phyloP scores from a whole-genome alignment of 345 rosid genomes.

The Mercurialis annua region DNA sequence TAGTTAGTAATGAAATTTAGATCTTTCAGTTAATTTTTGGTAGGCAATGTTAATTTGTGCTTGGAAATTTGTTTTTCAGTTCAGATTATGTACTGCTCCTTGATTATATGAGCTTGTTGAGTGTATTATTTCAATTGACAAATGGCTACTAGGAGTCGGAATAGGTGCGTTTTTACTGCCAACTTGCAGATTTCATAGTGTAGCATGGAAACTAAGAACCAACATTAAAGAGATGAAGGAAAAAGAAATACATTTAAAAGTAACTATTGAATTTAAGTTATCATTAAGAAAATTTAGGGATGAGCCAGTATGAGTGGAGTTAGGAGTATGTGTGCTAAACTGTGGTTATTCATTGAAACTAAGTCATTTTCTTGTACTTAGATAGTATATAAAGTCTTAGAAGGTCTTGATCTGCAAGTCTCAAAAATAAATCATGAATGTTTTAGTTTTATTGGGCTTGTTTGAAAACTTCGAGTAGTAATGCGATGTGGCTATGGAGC shows the following conservation, averaged over 20 bases:
- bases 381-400: not conserved
- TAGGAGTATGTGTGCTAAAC: too few species aligned
- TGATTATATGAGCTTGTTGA: not conserved
- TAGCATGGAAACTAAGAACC: not conserved
- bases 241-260: not conserved
- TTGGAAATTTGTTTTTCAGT: not conserved
- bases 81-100: not conserved
- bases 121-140: not conserved
- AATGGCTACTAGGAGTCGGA: not conserved
- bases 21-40: not conserved
- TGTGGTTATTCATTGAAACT: not conserved
- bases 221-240: not conserved
- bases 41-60: not conserved
- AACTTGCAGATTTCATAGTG: not conserved
- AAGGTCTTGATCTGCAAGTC: not conserved
- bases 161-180: not conserved
- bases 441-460: not conserved
- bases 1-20: slow-evolving; percentile 13
- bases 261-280: not conserved
- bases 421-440: not conserved
- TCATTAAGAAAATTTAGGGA: not conserved
- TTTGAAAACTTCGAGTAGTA: not conserved
- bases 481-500: not conserved
- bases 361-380: not conserved
- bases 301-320: not conserved